These are phyloP conservation scores for Clarireedia monteithiana DNA, from an alignment of 2,329 filamentous ascomycete genomes.

Conservation along the genomic window DNA sequence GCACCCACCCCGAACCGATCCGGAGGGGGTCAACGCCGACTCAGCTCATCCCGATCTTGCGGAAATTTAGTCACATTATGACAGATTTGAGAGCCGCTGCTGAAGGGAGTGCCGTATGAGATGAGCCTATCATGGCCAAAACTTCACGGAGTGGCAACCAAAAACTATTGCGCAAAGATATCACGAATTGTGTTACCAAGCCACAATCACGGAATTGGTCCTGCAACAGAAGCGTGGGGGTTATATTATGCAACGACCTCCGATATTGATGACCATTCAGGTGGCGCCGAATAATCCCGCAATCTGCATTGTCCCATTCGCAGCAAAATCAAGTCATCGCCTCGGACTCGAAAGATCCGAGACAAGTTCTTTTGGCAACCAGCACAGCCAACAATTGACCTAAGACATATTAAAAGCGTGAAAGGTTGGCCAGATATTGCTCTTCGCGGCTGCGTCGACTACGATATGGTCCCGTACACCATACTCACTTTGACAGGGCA, in stretches of 20 bases:
- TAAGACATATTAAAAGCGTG: no score
- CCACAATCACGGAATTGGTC: neutral
- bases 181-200: constrained; percentile 1
- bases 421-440: no score
- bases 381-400: no score
- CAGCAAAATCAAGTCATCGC: neutral
- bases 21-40: neutral
- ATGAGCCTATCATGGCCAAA: neutral
- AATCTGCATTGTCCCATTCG: neutral
- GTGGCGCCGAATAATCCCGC: neutral
- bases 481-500: no score
- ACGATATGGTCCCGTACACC: no score
- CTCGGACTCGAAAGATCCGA: no score
- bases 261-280: constrained; percentile 2
- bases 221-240: constrained; percentile 3
- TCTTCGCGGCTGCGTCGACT: no score
- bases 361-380: no score
- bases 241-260: neutral
- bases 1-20: neutral
- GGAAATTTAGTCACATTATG: constrained; percentile 2
- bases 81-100: neutral
- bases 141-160: neutral
- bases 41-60: neutral
- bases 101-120: neutral
- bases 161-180: neutral